Base-by-base conservation (phyloP, 108 stramenopile genomes). In the Aureococcus anophagefferens region DNA sequence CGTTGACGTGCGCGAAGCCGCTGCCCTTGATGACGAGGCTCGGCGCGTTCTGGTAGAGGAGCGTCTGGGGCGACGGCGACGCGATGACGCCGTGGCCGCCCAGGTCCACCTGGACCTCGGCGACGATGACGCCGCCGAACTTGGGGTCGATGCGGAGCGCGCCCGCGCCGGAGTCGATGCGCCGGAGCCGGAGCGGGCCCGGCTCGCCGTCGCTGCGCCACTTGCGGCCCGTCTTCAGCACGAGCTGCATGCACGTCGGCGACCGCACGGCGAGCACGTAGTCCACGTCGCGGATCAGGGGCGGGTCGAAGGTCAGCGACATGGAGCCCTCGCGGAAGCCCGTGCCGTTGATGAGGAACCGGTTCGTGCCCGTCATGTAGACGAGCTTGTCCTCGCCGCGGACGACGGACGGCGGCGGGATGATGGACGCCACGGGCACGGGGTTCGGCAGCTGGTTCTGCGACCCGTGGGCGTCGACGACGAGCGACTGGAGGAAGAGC, bases 21-120 rank as follows among this genome's bases (percentile, higher is more conserved):
- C 7, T 9, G 21, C 51, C 51, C 51, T 59, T 46, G 30, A 68
- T 36, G 14, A 5, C 30, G n/a, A 68, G 15, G 34, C 21, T 30
- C 14, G 46, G 45, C 5, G 37, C 37, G 36, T 25, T 44, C 69
- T 69, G 64, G 33, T 64, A 64, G 32, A 64, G 31, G n/a, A 72
- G 33, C 65, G 28, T 29, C 21, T 3, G 1, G 30, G 72, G 66
- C 64, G 76, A 68, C 30, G 33, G 17, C 29, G 28, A 30, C 30
- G 76, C 77, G 0, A 64, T 73, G 15, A 78, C 32, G 45, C 77
- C 77, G 30, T 76, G 75, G 33, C 75, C 75, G 1, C 72, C 76
- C 0, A 78, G 76, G 46, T 78, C 76, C 25, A 75, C 77, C 65
- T 78, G 77, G 16, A 78, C 46, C 36, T 73, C 66, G 32, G 72